phyloP scores from a whole-genome alignment of 352 stramenopile species.

The Phytophthora pini region DNA sequence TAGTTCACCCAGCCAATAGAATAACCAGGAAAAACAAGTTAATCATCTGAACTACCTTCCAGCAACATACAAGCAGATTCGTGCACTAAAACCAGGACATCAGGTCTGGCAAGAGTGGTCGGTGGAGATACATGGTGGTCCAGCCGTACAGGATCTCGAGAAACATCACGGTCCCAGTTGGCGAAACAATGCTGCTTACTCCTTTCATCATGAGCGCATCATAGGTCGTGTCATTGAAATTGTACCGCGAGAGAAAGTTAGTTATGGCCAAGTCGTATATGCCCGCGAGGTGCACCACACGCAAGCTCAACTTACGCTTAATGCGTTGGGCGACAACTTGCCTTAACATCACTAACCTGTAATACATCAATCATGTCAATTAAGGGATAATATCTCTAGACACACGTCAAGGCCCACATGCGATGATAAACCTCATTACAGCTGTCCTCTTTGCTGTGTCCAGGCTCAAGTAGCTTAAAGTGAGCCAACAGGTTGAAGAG shows the following conservation, averaged over 20 bases:
- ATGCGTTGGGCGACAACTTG: slow-evolving; percentile 8
- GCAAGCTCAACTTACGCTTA: slow-evolving; percentile 1
- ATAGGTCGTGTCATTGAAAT: neutral
- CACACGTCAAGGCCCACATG: too few species aligned
- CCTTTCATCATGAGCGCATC: neutral
- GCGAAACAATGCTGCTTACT: neutral
- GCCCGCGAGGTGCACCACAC: neutral
- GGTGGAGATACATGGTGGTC: neutral
- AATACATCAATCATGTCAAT: too few species aligned
- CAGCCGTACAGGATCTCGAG: neutral
- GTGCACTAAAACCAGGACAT: neutral
- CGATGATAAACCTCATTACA: too few species aligned
- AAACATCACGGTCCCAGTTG: neutral
- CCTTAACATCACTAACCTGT: too few species aligned
- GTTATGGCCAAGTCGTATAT: neutral
- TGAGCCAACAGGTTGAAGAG: too few species aligned
- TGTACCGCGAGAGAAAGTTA: neutral
- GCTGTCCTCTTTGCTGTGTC: too few species aligned
- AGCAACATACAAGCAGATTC: too few species aligned
- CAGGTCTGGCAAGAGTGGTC: neutral
- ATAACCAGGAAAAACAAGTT: too few species aligned
- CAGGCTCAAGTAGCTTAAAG: too few species aligned
- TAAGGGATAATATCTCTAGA: too few species aligned
- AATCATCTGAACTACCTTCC: too few species aligned
- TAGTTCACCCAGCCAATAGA: too few species aligned